Conservation (phyloP, 1,139 yeast species). For the Protomyces arabidopsidicola region DNA sequence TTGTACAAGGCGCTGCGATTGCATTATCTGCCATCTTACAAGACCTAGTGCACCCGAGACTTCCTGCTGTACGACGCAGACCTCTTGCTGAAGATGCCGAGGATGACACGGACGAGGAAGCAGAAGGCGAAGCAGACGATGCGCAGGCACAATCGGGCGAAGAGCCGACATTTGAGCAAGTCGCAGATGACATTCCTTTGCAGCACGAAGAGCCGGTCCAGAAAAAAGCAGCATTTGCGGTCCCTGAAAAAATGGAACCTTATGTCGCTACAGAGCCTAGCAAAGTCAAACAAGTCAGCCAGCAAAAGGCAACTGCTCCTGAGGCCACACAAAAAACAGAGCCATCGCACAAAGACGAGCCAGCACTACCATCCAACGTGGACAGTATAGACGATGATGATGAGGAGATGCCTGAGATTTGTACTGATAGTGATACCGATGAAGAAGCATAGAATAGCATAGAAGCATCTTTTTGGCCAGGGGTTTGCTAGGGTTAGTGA, state of each 20-base stretch:
- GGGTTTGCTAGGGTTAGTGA: too few relatives aligned
- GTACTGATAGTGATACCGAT: conserved; percentile 26
- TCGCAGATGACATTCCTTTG: background rate
- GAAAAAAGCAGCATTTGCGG: background rate
- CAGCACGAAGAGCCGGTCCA: background rate
- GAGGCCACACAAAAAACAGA: too few relatives aligned
- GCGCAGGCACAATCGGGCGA: background rate
- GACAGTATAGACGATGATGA: conserved; percentile 15
- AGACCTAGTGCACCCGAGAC: conserved; percentile 12
- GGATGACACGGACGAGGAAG: background rate
- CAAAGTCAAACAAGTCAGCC: background rate
- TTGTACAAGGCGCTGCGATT: background rate
- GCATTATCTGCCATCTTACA: background rate
- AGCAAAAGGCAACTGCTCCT: too few relatives aligned
- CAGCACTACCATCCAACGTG: background rate
- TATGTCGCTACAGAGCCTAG: background rate
- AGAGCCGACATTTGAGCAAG: background rate
- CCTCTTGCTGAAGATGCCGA: background rate
- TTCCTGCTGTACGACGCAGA: conserved; percentile 15
- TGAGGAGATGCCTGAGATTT: conserved; percentile 28
- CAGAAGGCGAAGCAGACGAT: background rate
- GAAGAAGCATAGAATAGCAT: conserved; percentile 1
- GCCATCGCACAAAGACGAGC: too few relatives aligned
- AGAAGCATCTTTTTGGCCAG: too few relatives aligned
- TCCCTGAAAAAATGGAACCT: background rate